These are phyloP conservation scores for Trypanosoma mega DNA, from an alignment of 208 protist species.

Conservation along the genomic window DNA sequence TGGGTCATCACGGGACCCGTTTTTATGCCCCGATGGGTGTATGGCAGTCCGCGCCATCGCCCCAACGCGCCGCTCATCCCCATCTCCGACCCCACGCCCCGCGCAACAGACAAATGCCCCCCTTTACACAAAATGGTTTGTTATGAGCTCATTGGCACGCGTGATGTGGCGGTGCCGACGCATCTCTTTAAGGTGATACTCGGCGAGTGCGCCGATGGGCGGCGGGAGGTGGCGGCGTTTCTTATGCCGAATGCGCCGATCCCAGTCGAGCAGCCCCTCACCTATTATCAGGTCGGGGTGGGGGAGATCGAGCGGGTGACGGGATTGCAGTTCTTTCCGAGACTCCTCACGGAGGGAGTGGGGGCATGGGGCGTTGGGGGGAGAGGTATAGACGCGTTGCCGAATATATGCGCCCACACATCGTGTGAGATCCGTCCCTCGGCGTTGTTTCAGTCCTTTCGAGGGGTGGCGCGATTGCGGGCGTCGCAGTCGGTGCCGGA, in stretches of 20 bases:
- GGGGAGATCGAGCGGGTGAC: conserved; percentile 48
- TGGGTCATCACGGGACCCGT: conserved; percentile 52
- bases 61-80: conserved; percentile 14
- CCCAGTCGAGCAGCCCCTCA: conserved; percentile 60
- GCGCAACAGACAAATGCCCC: conserved; percentile 10
- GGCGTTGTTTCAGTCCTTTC: conserved; percentile 50
- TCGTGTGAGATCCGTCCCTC: conserved; percentile 44
- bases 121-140: conserved; percentile 41
- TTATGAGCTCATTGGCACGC: conserved; percentile 62
- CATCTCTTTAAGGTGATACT: conserved; percentile 85
- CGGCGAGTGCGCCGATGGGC: conserved; percentile 37
- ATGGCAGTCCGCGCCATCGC: conserved; percentile 35
- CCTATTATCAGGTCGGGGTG: conserved; percentile 66
- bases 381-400: conserved; percentile 20
- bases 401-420: conserved; percentile 52
- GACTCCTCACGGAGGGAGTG: conserved; percentile 16
- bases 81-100: too few relatives aligned
- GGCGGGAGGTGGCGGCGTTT: conserved; percentile 59
- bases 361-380: background rate
- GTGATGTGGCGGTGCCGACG: conserved; percentile 73
- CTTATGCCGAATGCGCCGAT: conserved; percentile 79
- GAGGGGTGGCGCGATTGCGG: conserved; percentile 62
- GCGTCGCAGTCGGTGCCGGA: conserved; percentile 49
- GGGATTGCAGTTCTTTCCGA: conserved; percentile 77
- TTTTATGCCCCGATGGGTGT: conserved; percentile 51